A percentile compares a stretch with the other conserved stretches of the same genome.
Evolutionary conservation across 257 asterid genomes (phyloP).

Genomic region (Oldenlandia corymbosa): DNA sequence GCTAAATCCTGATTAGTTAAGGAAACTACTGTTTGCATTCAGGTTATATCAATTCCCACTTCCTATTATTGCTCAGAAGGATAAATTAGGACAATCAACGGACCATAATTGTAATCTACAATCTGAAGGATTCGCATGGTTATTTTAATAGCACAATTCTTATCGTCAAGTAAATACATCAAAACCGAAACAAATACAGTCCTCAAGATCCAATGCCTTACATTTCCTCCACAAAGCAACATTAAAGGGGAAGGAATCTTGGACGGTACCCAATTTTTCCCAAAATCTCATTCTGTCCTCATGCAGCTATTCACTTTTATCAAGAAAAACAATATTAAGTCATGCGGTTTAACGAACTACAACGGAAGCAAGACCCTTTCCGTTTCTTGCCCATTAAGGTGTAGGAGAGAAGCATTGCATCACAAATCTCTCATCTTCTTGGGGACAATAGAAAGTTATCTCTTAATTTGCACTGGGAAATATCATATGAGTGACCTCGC

Average conservation of each 20-base stretch:
- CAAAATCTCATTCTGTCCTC: not conserved
- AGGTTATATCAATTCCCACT: not conserved
- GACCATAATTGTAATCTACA: not conserved
- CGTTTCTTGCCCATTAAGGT: not conserved
- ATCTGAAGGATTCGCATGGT: not conserved
- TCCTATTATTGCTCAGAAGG: not conserved
- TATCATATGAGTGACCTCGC: not conserved
- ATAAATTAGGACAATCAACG: not conserved
- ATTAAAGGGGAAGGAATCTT: not conserved
- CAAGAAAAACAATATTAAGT: not conserved
- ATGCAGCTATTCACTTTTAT: not conserved
- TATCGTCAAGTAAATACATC: not conserved
- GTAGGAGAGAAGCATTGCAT: not conserved
- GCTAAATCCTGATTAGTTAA: not conserved
- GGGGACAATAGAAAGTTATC: not conserved
- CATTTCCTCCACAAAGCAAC: not conserved
- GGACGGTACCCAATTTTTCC: too few relatives aligned
- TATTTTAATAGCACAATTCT: not conserved
- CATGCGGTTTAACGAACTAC: not conserved
- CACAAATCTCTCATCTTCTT: not conserved
- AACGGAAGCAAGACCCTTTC: not conserved
- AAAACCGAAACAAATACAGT: too few relatives aligned
- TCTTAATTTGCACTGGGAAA: not conserved
- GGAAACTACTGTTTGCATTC: not conserved
- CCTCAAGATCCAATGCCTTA: too few relatives aligned